Evolutionary conservation across 192 early-diverging fungal genomes (phyloP), one percentile per base, ranked within the genome.

Genomic region (Oehlia diaphana): DNA sequence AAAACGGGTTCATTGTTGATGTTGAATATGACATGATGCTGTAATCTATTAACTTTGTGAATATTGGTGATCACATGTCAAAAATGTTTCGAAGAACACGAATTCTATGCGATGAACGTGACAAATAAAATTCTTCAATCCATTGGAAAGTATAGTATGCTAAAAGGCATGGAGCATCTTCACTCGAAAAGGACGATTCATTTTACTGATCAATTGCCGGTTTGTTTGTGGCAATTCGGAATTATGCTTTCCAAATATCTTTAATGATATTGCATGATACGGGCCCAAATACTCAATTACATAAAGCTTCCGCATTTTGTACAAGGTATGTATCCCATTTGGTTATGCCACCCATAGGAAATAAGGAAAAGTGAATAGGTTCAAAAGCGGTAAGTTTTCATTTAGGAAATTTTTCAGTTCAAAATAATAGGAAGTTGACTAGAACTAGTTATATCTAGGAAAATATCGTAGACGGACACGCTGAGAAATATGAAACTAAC

Each of bases 251-350:
- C 26, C 26, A 26, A 26, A 26, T 26, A 26, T 26, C 26, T 26
- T 65, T 77, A 77, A 77, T 77, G 42, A 77, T 35, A 64, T 21
- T 19, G 2, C 19, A 50, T 77, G 63, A 66, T 66, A 77, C 3
- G 31, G 31, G 1, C 28, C 28, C 1, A 31, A 31, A 31, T 31
- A 31, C 28, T 31, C 2, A 26, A 31, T 31, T 49, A 28, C 76
- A 66, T 31, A 19, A 44, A 31, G 31, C 16, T 14, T 7, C 16
- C 35, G 23, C 67, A 68, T 12, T 67, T 47, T 28, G 47, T 16
- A 77, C 5, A 77, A 77, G 68, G 53, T 77, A 77, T 16, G 23
- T 65, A 35, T 77, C 44, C 33, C 76, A 3, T 77, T 66, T 4
- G 50, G 37, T 49, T 77, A 77, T 67, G 4, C 31, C 44, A 37